Conservation (phyloP, 257 asterid species). For the Scutellaria galericulata region DNA sequence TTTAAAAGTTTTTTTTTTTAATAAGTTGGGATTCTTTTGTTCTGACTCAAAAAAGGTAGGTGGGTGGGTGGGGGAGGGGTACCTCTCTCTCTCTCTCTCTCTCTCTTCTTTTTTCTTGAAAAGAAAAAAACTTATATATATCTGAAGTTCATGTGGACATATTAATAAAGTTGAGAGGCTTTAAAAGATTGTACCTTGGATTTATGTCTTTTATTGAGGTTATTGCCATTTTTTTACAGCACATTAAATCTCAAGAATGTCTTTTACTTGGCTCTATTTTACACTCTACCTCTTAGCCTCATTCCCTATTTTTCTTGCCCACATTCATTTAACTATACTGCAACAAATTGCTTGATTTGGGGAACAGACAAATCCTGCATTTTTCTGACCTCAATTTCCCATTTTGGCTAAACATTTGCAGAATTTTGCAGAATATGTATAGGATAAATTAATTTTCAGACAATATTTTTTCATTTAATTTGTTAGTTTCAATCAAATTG, state of each 20-base stretch:
- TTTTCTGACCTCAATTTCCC: conserved; percentile 27
- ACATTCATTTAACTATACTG: conserved; percentile 30
- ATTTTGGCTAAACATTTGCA: conserved; percentile 26
- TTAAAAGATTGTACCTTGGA: conserved; percentile 62
- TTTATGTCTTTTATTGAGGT: conserved; percentile 62
- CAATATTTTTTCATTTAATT: background rate
- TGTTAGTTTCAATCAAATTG: background rate
- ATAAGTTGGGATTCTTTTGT: conserved; percentile 29
- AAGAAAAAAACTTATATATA: conserved; percentile 14
- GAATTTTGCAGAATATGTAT: background rate
- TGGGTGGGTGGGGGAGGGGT: background rate
- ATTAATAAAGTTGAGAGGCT: conserved; percentile 44
- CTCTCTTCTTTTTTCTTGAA: background rate
- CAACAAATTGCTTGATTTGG: conserved; percentile 34
- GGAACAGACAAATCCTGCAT: conserved; percentile 35
- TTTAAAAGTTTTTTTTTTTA: background rate
- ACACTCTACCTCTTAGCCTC: conserved; percentile 51
- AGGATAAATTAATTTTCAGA: no score
- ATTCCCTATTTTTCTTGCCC: conserved; percentile 39
- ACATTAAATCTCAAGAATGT: conserved; percentile 51
- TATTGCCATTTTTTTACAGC: conserved; percentile 44
- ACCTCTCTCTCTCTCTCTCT: no score
- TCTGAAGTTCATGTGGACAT: conserved; percentile 41
- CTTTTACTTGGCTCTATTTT: conserved; percentile 47
- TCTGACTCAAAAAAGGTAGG: background rate